Base-by-base conservation (phyloP, 371 early-diverging fungal species). In the Mortierella sp. region DNA sequence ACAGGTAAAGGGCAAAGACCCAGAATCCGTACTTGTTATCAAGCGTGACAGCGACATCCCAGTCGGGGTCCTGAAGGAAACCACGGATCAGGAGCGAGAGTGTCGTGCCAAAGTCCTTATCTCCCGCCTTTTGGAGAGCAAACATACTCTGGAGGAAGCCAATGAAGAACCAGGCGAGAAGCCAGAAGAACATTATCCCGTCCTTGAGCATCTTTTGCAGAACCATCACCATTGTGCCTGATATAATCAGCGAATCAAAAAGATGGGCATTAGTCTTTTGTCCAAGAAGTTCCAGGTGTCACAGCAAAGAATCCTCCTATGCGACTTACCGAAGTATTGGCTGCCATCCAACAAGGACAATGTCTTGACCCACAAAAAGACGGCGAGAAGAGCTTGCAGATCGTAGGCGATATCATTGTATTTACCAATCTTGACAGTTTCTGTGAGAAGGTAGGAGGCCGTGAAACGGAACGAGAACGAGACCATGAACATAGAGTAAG, bases 151-250 rank as follows among this genome's bases (percentile, higher is more conserved):
- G 89, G 57, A 84, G 74, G 75, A 87, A 88, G 19, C 89, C 89
- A 14, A 88, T 81, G 52, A 75, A 84, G 28, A 88, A 85, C 89
- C 88, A 89, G n/a, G 88, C 73, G 52, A 88, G 72, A 4, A 89
- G 77, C 84, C 84, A 89, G 72, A 89, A 89, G 76, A 89, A 89
- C 85, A 89, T 87, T 76, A 88, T 80, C 9, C 85, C 88, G 19
- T 89, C 89, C 77, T 88, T 89, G 54, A 89, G 73, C 89, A 89
- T 89, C 74, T 82, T 84, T 80, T 88, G 89, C 52, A 88, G 70
- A 26, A 89, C 88, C 78, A 89, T 87, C 50, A 85, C 72, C 80
- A 84, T 84, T 0, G 88, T 84, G 44, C 89, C 89, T 82, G 74
- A 55, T 42, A 16, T 57, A 28, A 48, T 63, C 34, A 63, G 16